phyloP scores from a whole-genome alignment of 352 stramenopile species.

The Pythium monospermum region DNA sequence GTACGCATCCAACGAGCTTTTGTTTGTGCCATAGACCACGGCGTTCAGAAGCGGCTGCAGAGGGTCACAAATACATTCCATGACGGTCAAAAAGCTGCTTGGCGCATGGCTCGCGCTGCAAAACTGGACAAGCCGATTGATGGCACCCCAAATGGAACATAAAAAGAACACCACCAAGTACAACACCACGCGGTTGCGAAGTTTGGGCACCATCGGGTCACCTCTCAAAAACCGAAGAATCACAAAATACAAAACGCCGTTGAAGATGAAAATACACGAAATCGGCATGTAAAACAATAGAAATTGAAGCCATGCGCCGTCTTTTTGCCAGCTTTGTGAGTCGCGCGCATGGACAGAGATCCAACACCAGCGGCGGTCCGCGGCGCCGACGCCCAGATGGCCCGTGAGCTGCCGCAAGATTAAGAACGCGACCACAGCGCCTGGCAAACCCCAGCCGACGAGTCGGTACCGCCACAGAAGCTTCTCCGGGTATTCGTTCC shows the following conservation, averaged over 20 bases:
- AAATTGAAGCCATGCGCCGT: conserved; percentile 55
- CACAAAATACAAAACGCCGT: conserved; percentile 44
- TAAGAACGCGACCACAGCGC: conserved; percentile 44
- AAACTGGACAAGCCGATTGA: conserved; percentile 67
- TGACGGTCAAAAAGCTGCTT: conserved; percentile 47
- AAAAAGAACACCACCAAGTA: conserved; percentile 71
- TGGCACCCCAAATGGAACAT: conserved; percentile 64
- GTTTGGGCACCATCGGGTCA: conserved; percentile 57
- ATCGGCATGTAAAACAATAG: conserved; percentile 68
- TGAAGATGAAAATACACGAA: conserved; percentile 62
- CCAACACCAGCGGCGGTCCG: conserved; percentile 75
- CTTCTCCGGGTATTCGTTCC: conserved; percentile 71
- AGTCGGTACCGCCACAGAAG: conserved; percentile 56
- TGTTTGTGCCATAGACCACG: conserved; percentile 67
- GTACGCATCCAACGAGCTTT: conserved; percentile 63
- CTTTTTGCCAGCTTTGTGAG: conserved; percentile 26
- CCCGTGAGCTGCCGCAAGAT: conserved; percentile 66
- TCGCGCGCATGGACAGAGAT: conserved; percentile 46
- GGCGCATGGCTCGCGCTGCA: conserved; percentile 37
- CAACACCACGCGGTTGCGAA: conserved; percentile 52
- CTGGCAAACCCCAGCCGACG: conserved; percentile 62
- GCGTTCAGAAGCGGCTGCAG: conserved; percentile 66
- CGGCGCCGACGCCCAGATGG: conserved; percentile 56
- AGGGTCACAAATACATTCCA: conserved; percentile 71
- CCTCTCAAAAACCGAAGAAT: conserved; percentile 58